Conservation (phyloP, 1,139 yeast species). For the Meyerozyma elateridarum region DNA sequence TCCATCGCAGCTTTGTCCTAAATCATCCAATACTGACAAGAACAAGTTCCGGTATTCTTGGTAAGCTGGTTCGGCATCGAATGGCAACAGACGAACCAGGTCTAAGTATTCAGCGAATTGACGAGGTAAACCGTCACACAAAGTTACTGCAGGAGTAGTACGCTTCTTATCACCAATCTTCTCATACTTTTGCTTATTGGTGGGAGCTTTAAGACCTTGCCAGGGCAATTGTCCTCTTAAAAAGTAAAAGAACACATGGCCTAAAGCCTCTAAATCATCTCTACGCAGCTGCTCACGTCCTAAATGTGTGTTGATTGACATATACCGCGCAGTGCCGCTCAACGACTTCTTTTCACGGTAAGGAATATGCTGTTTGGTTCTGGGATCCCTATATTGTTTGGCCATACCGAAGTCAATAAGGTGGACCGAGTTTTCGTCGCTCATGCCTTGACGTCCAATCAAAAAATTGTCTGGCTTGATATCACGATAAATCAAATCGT, state of each 20-base stretch:
- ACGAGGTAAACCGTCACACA: slow-evolving; percentile 78
- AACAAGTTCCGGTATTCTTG: slow-evolving; percentile 75
- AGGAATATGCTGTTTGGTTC: slow-evolving; percentile 92
- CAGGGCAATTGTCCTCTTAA: slow-evolving; percentile 71
- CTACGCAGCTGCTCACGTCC: slow-evolving; percentile 96
- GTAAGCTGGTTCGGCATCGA: slow-evolving; percentile 94
- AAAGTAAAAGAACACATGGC: slow-evolving; percentile 93
- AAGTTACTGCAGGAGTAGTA: slow-evolving; percentile 70
- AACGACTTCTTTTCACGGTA: slow-evolving; percentile 91
- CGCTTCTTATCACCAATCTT: slow-evolving; percentile 94
- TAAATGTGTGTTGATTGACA: slow-evolving; percentile 95
- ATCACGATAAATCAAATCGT: slow-evolving; percentile 69
- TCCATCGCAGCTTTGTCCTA: slow-evolving; percentile 75
- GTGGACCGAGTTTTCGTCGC: slow-evolving; percentile 53
- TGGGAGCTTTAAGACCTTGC: slow-evolving; percentile 66
- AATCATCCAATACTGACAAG: slow-evolving; percentile 64
- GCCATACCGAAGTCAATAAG: slow-evolving; percentile 87
- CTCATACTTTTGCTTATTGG: slow-evolving; percentile 82
- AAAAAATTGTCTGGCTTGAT: slow-evolving; percentile 75
- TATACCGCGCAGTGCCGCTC: slow-evolving; percentile 95
- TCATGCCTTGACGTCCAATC: slow-evolving; percentile 62
- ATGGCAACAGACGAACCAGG: slow-evolving; percentile 76
- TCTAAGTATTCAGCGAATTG: slow-evolving; percentile 85
- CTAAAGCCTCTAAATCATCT: slow-evolving; percentile 92
- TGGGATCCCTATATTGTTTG: slow-evolving; percentile 92